Percentiles rank a stretch among this genome's conserved stretches.
phyloP scores from a whole-genome alignment of 73 alveolate genomes.

The Blepharisma stoltei region DNA sequence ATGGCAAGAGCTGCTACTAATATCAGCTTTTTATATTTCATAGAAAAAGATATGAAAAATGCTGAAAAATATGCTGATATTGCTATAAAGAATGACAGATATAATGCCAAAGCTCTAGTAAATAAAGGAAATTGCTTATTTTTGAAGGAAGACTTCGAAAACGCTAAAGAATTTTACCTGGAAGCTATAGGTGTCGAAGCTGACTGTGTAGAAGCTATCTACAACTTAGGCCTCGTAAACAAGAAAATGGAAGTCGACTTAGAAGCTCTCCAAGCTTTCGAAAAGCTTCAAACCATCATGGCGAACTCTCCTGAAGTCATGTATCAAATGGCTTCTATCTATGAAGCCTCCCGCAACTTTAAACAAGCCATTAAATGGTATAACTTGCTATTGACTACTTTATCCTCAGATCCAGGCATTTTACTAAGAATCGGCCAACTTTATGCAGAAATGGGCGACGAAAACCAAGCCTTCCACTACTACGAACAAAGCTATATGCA shows the following conservation, averaged over 20 bases:
- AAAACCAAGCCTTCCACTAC: slow-evolving; percentile 91
- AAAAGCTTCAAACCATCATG: slow-evolving; percentile 96
- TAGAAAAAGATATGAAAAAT: slow-evolving; percentile 92
- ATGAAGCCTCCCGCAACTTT: slow-evolving; percentile 90
- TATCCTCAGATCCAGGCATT: slow-evolving; percentile 90
- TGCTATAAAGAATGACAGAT: slow-evolving; percentile 98
- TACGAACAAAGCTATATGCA: slow-evolving; percentile 95
- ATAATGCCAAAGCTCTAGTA: slow-evolving; percentile 98
- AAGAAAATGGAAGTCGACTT: slow-evolving; percentile 73
- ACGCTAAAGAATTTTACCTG: slow-evolving; percentile 97
- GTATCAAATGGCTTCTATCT: slow-evolving; percentile 92
- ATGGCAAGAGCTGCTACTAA: slow-evolving; percentile 99
- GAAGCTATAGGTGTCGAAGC: slow-evolving; percentile 99
- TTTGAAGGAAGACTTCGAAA: slow-evolving; percentile 94
- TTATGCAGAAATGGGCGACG: slow-evolving; percentile 62
- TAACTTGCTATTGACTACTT: slow-evolving; percentile 80
- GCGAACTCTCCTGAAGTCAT: slow-evolving; percentile 95
- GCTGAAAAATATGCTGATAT: slow-evolving; percentile 99
- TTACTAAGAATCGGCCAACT: slow-evolving; percentile 47
- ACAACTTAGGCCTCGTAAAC: slow-evolving; percentile 96
- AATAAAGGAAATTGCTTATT: slow-evolving; percentile 98
- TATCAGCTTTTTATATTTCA: slow-evolving; percentile 92
- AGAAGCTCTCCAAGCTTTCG: slow-evolving; percentile 98
- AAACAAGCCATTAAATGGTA: slow-evolving; percentile 97
- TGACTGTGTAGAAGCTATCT: slow-evolving; percentile 99